A percentile compares a stretch with the other conserved stretches of the same genome.
phyloP scores from a whole-genome alignment of 2,329 filamentous ascomycete species.

The Ascochyta rabiei region DNA sequence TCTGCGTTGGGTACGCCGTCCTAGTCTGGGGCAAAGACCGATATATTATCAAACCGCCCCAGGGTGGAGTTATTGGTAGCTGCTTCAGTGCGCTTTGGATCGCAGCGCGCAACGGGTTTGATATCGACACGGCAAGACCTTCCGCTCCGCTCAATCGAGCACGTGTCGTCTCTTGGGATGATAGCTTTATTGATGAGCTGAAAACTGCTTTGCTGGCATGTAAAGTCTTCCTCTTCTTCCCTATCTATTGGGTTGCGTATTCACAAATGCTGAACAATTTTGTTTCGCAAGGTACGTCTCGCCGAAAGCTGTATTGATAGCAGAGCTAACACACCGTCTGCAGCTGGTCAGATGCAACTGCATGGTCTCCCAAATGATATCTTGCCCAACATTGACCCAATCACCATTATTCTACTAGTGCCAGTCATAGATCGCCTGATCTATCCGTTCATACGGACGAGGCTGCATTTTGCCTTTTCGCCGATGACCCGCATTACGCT shows the following conservation, averaged over 20 bases:
- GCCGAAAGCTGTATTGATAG: not conserved
- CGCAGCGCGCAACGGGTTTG: conserved; percentile 58
- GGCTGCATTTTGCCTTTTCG: conserved; percentile 47
- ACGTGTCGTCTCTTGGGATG: conserved; percentile 63
- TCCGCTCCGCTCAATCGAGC: conserved; percentile 54
- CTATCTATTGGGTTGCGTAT: conserved; percentile 55
- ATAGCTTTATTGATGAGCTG: conserved; percentile 74
- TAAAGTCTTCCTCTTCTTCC: conserved; percentile 66
- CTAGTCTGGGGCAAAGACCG: conserved; percentile 43
- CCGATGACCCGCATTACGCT: conserved; percentile 62
- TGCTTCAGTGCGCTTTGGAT: conserved; percentile 66
- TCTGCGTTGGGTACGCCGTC: conserved; percentile 66
- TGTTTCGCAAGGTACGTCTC: conserved; percentile 50
- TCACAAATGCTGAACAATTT: conserved; percentile 57
- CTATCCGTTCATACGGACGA: conserved; percentile 53
- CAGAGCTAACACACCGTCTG: not conserved
- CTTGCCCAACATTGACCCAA: conserved; percentile 56
- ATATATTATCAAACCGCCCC: conserved; percentile 47
- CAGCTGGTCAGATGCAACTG: conserved; percentile 54
- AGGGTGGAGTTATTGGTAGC: conserved; percentile 45
- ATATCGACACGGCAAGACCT: conserved; percentile 68
- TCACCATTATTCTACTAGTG: conserved; percentile 55
- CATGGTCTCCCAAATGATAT: conserved; percentile 57
- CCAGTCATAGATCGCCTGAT: conserved; percentile 53
- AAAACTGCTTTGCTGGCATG: conserved; percentile 70